phyloP scores from a whole-genome alignment of 202 grass and related monocot genomes.

The Zoysia matrella region DNA sequence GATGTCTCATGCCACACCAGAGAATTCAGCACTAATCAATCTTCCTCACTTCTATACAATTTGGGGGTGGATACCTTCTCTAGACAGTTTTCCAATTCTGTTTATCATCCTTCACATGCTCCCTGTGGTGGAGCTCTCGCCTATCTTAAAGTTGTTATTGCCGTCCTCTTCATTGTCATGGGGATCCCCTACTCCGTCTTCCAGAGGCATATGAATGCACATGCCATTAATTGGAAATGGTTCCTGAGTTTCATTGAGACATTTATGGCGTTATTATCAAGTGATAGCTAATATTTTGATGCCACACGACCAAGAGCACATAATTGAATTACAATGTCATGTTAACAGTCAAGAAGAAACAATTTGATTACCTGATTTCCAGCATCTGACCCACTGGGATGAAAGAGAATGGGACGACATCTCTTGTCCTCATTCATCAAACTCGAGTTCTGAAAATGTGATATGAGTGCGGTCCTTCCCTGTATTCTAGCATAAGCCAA shows the following conservation, averaged over 20 bases:
- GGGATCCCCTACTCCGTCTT: slow-evolving; percentile 48
- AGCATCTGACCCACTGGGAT: slow-evolving; percentile 64
- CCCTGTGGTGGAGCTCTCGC: slow-evolving; percentile 40
- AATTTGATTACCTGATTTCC: slow-evolving; percentile 60
- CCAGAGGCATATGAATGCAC: slow-evolving; percentile 49
- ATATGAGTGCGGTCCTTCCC: slow-evolving; percentile 75
- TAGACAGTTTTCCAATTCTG: slow-evolving; percentile 27
- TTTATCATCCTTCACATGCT: slow-evolving; percentile 47
- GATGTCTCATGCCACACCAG: slow-evolving; percentile 57
- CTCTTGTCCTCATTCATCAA: slow-evolving; percentile 99
- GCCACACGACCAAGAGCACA: background rate
- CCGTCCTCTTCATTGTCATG: slow-evolving; percentile 43
- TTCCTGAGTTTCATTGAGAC: slow-evolving; percentile 56
- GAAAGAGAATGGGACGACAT: slow-evolving; percentile 93
- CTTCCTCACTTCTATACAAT: slow-evolving; percentile 64
- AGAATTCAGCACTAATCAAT: slow-evolving; percentile 40
- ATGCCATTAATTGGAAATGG: slow-evolving; percentile 66
- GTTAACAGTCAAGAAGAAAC: background rate
- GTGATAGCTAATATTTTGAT: background rate
- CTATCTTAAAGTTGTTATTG: slow-evolving; percentile 42
- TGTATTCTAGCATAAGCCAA: slow-evolving; percentile 96
- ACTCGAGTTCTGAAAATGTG: slow-evolving; percentile 95
- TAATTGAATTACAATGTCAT: background rate
- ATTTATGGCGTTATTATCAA: slow-evolving; percentile 24
- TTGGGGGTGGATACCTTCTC: slow-evolving; percentile 45